Base-by-base conservation (phyloP, 2,329 filamentous ascomycete genomes). In the Clarireedia paspali region DNA sequence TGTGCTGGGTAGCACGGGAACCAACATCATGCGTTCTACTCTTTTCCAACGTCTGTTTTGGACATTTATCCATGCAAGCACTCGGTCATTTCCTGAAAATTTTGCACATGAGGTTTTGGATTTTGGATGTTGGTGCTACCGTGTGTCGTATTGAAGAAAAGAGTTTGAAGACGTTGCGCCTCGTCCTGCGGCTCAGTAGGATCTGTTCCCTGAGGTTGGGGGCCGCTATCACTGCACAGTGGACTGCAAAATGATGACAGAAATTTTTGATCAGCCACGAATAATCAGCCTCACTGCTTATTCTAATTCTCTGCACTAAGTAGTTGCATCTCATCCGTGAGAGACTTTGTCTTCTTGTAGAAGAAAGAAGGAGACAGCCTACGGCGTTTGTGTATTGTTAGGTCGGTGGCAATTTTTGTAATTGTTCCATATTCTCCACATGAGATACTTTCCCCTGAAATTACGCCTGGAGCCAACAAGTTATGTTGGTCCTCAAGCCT, bases 111-210 rank as follows among this genome's bases (percentile, higher is more conserved):
- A 34, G 30, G 30, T 2, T 34, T 34, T 34, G 30, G 12, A 12
- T 44, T 5, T 20, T 44, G 40, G 23, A 44, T 17, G 23, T 12
- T 44, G 40, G 7, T 44, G 15, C 7, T 12, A 12, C 30, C 12
- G n/a, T 24, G 40, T 47, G 24, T 12, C 14, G 12, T 47, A 5
- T 27, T 47, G 44, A 15, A 7, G 14, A 47, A 6, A 15, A 27
- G 4, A 14, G 10, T 1, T 15, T 30, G 23, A 47, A 47, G 38
- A 45, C 23, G 15, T 20, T 40, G 24, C 30, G 38, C 36, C 55
- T 44, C 27, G 38, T 20, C n/a, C 38, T 38, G 46, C 47, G 38
- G 39, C 53, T 55, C 17, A 50, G 53, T 47, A 50, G 36, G 34
- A 50, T 27, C 10, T 2, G 14, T 47, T 38, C 10, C 36, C 15